Base-by-base conservation (phyloP, 2,329 filamentous ascomycete genomes). In the Colletotrichum simmondsii region DNA sequence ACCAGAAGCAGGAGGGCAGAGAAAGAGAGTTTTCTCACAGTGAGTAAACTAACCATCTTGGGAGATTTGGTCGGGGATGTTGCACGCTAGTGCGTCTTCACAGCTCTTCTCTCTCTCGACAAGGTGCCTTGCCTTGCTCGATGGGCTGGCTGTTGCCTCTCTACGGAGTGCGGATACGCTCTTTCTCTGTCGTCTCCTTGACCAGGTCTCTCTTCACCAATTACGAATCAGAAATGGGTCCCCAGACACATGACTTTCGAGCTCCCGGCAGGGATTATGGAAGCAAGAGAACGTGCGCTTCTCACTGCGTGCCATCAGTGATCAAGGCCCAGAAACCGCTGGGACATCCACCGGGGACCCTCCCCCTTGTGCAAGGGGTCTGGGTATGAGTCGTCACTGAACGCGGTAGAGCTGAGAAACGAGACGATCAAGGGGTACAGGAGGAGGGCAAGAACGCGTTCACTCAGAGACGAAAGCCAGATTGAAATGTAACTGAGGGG, bases 231-330 rank as follows among this genome's bases (percentile, higher is more conserved):
- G 53, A 5, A 35, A 69, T 52, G 42, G 53, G 54, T 53, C 42
- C 30, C 59, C 53, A 53, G 59, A 26, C 65, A 72, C 65, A 64
- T 72, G 70, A 70, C 54, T 60, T 59, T 37, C 37, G 19, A 56
- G 19, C 53, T 60, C 53, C 4, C 62, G 14, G 26, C 70, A 69
- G 65, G 69, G 59, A 64, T 72, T 35, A 42, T 72, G 65, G 70
- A 72, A 64, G 70, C 69, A 69, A 22, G 54, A 63, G 54, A 72
- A 69, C 65, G 24, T 64, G 60, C 53, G 46, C 56, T 49, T 49
- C 37, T 71, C 26, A 26, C 57, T 61, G 63, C 63, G 54, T 63
- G 59, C 69, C 69, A 64, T 63, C 65, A 57, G 37, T 49, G 32
- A 64, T 59, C 65, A 57, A 52, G 57, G 32, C 57, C 57, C 35